Evolutionary conservation across 2,329 filamentous ascomycete species (phyloP).

Genomic region (Colletotrichum sp.): DNA sequence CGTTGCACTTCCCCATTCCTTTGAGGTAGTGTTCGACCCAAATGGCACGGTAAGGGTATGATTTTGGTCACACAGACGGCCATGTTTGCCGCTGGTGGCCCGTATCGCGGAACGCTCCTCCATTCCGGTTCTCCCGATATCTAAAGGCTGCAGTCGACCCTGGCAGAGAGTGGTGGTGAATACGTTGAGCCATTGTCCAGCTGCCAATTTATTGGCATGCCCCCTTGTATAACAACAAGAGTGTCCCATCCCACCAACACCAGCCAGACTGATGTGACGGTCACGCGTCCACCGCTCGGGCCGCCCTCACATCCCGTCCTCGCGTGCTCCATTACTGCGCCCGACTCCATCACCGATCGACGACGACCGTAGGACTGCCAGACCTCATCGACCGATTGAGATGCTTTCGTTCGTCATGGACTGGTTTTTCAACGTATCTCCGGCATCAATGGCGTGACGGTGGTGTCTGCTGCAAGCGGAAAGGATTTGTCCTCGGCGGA

Average conservation of each 20-base stretch:
- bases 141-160: not conserved
- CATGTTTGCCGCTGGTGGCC: not conserved
- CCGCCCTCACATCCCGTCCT: constrained; percentile 10
- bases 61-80: not conserved
- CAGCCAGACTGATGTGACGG: not conserved
- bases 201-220: not conserved
- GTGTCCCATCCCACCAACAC: not conserved
- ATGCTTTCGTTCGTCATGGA: not conserved
- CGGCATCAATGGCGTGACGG: not conserved
- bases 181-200: not conserved
- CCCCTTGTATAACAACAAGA: not conserved
- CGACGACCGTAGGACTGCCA: not conserved
- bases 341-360: not conserved
- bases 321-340: not conserved
- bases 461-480: not conserved
- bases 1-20: not conserved
- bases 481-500: not conserved
- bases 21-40: not conserved
- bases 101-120: not conserved
- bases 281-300: constrained; percentile 1
- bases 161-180: not conserved
- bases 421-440: not conserved
- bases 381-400: not conserved
- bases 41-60: not conserved
- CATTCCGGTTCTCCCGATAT: not conserved